These are phyloP conservation scores for Termitomyces sp. DNA, from an alignment of 768 basidiomycete genomes.

Conservation along the genomic window DNA sequence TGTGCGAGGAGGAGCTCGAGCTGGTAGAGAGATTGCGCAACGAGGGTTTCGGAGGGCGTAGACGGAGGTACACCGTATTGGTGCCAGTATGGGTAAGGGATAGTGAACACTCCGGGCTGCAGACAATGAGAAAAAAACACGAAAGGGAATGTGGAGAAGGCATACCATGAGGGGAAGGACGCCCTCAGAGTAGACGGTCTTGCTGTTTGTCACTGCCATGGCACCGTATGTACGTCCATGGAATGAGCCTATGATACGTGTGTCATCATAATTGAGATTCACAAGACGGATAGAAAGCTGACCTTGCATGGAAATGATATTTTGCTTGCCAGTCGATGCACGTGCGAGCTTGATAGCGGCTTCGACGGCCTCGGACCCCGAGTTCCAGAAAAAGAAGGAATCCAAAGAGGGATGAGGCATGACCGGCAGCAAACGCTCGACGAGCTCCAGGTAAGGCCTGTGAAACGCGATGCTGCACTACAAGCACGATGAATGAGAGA, in stretches of 20 bases:
- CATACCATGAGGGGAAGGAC: conserved; percentile 76
- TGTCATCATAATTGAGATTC: background rate
- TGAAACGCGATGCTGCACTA: conserved; percentile 90
- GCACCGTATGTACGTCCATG: conserved; percentile 93
- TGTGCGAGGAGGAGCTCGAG: conserved; percentile 73
- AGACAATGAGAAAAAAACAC: background rate
- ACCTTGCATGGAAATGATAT: conserved; percentile 92
- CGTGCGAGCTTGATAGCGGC: conserved; percentile 87
- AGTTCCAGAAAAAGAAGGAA: conserved; percentile 98
- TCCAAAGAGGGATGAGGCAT: conserved; percentile 92
- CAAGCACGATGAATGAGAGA: background rate
- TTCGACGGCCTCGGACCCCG: conserved; percentile 91
- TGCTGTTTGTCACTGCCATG: conserved; percentile 91
- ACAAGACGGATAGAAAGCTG: background rate
- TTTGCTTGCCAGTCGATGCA: conserved; percentile 70
- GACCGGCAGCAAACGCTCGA: conserved; percentile 76
- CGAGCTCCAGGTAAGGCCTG: conserved; percentile 80
- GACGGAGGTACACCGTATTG: conserved; percentile 56
- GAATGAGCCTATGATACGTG: conserved; percentile 51
- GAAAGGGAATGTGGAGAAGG: background rate
- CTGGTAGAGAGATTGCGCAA: conserved; percentile 67
- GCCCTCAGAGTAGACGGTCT: conserved; percentile 84
- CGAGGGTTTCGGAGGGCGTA: conserved; percentile 53
- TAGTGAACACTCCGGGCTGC: conserved; percentile 78
- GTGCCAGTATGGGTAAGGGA: conserved; percentile 94